Evolutionary conservation across 257 asterid genomes (phyloP).

Genomic region (Leonotis leonurus): DNA sequence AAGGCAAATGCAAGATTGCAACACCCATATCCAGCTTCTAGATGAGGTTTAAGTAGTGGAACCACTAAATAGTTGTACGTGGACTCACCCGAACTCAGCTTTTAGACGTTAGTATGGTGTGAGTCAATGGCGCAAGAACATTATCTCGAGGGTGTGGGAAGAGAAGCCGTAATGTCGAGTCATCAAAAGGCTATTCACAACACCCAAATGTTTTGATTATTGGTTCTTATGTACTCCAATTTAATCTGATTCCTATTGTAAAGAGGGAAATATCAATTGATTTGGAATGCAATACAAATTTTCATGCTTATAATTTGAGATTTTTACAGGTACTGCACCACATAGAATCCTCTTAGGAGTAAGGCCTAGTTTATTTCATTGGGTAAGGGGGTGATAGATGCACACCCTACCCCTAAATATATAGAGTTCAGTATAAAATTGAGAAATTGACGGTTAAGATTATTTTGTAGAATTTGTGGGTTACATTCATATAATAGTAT

Average conservation of each 20-base stretch:
- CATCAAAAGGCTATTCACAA: not conserved
- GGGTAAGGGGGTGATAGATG: too few species aligned
- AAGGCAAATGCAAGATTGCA: constrained; percentile 28
- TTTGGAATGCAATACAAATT: not conserved
- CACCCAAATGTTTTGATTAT: not conserved
- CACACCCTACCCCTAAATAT: too few species aligned
- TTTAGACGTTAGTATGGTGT: not conserved
- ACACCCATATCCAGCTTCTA: constrained; percentile 37
- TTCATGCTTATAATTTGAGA: not conserved
- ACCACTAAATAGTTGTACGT: not conserved
- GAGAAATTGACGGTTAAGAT: too few species aligned
- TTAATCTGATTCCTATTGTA: not conserved
- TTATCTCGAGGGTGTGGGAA: not conserved
- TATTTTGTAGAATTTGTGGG: too few species aligned
- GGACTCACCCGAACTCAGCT: not conserved
- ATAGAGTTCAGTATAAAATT: too few species aligned
- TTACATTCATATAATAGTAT: too few species aligned
- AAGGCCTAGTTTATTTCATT: too few species aligned
- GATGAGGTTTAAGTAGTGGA: constrained; percentile 27
- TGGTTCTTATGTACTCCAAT: not conserved
- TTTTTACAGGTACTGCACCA: not conserved
- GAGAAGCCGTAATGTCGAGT: not conserved
- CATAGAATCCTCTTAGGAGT: too few species aligned
- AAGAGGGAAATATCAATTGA: not conserved
- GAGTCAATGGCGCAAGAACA: not conserved